A percentile compares a stretch with the other conserved stretches of the same genome.
These are phyloP conservation scores for Xylaria longipes DNA, from an alignment of 495 filamentous ascomycete species.

Conservation along the genomic window DNA sequence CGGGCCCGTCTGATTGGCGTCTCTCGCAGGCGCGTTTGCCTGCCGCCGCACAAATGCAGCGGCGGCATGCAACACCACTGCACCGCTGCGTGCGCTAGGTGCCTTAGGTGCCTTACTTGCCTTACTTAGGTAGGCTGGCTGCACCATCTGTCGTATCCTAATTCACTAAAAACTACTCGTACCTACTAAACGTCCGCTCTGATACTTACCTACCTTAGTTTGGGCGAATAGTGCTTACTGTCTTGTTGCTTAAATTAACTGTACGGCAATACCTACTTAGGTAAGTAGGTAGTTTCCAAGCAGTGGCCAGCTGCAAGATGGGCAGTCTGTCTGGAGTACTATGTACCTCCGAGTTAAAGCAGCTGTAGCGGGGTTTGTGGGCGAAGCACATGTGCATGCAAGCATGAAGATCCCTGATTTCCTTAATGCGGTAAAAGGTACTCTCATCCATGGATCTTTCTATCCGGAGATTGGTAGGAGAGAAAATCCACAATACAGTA, in stretches of 20 bases:
- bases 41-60: slow-evolving; percentile 7
- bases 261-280: not conserved
- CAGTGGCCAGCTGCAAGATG: not conserved
- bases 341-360: not conserved
- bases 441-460: too few relatives aligned
- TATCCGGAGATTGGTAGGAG: too few relatives aligned
- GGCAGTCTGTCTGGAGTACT: too few relatives aligned
- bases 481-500: too few relatives aligned
- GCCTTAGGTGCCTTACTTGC: too few relatives aligned
- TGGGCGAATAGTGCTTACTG: not conserved
- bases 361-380: not conserved
- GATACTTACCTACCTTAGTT: too few relatives aligned
- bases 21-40: not conserved
- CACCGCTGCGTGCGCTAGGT: not conserved
- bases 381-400: not conserved
- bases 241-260: not conserved
- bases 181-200: too few relatives aligned
- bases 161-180: too few relatives aligned
- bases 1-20: slow-evolving; percentile 9
- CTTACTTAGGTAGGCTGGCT: not conserved
- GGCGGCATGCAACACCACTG: not conserved
- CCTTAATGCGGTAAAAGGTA: not conserved
- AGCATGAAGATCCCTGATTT: not conserved
- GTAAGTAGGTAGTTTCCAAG: not conserved
- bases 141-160: too few relatives aligned